A percentile compares a stretch with the other conserved stretches of the same genome.
These are phyloP conservation scores for Colletotrichum acutatum DNA, from an alignment of 2,329 filamentous ascomycete species.

Conservation along the genomic window DNA sequence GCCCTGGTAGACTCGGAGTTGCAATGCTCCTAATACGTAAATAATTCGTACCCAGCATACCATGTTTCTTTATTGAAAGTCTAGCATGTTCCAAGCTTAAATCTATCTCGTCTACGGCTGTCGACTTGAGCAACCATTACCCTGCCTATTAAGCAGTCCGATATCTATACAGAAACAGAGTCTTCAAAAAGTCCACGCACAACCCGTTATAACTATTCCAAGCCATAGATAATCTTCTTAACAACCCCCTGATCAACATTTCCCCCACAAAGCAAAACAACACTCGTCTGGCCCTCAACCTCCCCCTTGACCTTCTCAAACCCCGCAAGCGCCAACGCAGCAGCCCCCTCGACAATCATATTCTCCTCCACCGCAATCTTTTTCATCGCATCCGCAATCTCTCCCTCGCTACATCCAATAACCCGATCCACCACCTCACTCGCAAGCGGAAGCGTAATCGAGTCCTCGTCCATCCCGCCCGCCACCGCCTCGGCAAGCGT, in stretches of 20 bases:
- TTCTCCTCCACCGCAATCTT: conserved; percentile 38
- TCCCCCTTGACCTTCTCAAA: conserved; percentile 34
- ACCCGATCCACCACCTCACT: conserved; percentile 38
- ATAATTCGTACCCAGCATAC: not conserved
- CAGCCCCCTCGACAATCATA: conserved; percentile 41
- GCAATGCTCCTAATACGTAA: not conserved
- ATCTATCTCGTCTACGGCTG: no score
- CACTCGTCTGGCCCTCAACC: conserved; percentile 33
- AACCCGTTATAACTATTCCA: not conserved
- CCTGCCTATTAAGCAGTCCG: no score
- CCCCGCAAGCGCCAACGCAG: conserved; percentile 38
- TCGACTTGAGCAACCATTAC: no score
- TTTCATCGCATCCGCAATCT: conserved; percentile 35
- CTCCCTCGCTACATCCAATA: conserved; percentile 37
- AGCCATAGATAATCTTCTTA: conserved; percentile 5
- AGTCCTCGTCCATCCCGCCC: conserved; percentile 39
- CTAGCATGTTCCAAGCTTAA: no score
- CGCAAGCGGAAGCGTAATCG: conserved; percentile 38
- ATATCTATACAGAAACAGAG: not conserved
- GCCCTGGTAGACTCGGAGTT: not conserved
- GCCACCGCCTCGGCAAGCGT: conserved; percentile 40
- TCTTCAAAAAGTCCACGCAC: not conserved
- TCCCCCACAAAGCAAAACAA: conserved; percentile 38
- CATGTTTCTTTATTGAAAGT: not conserved
- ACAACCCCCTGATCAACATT: conserved; percentile 26